Conservation (phyloP, 106 monocot genomes). For the Dendrobium nobile region DNA sequence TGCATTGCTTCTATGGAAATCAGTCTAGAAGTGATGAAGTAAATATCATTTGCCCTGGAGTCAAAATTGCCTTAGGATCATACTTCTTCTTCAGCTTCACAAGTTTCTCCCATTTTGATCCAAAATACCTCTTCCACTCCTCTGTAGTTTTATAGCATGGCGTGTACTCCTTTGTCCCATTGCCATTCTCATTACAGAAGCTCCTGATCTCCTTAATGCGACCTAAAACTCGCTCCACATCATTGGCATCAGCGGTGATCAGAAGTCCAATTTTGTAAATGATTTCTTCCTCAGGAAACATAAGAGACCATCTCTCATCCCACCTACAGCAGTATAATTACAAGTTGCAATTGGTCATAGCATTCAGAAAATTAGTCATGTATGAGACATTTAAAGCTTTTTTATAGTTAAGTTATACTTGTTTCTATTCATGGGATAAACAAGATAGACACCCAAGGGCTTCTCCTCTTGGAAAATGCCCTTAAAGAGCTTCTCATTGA, state of each 20-base stretch:
- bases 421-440: conserved; percentile 78
- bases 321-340: not conserved
- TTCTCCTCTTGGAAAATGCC: conserved; percentile 76
- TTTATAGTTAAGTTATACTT: conserved; percentile 28
- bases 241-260: conserved; percentile 37
- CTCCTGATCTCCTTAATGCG: conserved; percentile 46
- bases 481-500: conserved; percentile 57
- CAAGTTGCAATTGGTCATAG: not conserved
- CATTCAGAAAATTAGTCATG: not conserved
- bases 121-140: conserved; percentile 85
- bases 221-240: conserved; percentile 26
- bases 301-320: conserved; percentile 9
- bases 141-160: conserved; percentile 61
- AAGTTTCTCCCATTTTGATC: conserved; percentile 58
- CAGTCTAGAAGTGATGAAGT: too few species aligned
- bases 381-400: too few species aligned
- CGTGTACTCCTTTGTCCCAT: conserved; percentile 71
- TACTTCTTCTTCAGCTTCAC: conserved; percentile 45
- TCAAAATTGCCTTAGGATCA: conserved; percentile 81
- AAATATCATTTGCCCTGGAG: conserved; percentile 91
- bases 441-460: conserved; percentile 56
- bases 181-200: conserved; percentile 43
- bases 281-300: conserved; percentile 10
- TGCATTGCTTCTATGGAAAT: too few species aligned
- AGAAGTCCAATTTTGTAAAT: conserved; percentile 75